Evolutionary conservation across 371 early-diverging fungal species (phyloP), one percentile per base, ranked within the genome.

Genomic region (Mucor racemosus): DNA sequence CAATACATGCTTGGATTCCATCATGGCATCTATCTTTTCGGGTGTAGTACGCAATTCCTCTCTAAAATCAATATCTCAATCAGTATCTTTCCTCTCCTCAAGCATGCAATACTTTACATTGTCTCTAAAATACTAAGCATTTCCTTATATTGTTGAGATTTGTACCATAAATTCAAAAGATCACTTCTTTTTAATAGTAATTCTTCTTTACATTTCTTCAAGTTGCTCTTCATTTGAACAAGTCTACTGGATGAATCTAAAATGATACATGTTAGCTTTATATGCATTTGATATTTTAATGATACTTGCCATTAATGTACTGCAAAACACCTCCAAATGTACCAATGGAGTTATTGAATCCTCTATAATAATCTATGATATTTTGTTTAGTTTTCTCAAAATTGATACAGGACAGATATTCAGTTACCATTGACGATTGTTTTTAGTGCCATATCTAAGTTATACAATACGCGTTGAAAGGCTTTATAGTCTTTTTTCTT

Each of bases 251-350:
- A 85, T 31, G 91, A 85, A 67, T 91, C 86, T 82, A 64, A 31
- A 53, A 34, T 10, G 11, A 6, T 13, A 4, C 21, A 54, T 36
- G 17, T 53, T 0, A 53, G 31, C 1, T 26, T 26, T 26, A 26
- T 26, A 26, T 26, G 26, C 26, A 3, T 26, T 26, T 26, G 26
- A 31, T 31, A 6, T 7, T 7, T 7, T 0, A 33, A 17, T 7
- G 7, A 36, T 33, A 69, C 38, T 62, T 80, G 87, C 91, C 94
- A 41, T 90, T 82, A 69, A 97, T 92, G 58, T 90, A 91, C 61
- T 94, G 95, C 36, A 94, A 86, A 11, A 96, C 94, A 14, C 91
- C 91, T 61, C 95, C 93, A 73, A 95, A 97, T 1, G 95, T 94
- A 71, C 95, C 89, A 68, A 97, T 96, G 1, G 95, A 92, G 40